Base-by-base conservation (phyloP, 169 alveolate genomes). In the Gregarina niphandrodes region DNA sequence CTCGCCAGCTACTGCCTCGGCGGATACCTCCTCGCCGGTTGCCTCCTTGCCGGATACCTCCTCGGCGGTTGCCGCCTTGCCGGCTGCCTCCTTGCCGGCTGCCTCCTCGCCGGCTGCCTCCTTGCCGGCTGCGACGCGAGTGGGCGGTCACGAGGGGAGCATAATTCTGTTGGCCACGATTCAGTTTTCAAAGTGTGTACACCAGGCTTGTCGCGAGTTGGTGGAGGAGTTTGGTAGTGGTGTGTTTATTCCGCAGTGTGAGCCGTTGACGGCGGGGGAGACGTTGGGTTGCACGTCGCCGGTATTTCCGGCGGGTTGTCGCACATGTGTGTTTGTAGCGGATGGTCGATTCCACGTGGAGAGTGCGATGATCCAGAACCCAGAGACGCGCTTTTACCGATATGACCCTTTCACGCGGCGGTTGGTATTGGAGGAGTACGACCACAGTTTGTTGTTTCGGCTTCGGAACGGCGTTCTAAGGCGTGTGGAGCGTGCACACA, bases 331-430 rank as follows among this genome's bases (percentile, higher is more conserved):
- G 12, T 93, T 87, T 40, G 71, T 93, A 13, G 87, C 96, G 13
- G 98, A 90, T 64, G 99, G 99, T 0, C 71, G 97, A 54, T 93
- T 93, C 68, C 99, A 93, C 67, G 76, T 93, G 61, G 99, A 93
- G 67, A 76, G 95, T 48, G 81, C 93, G 17, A 85, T 90, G 91
- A 93, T 93, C 15, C 90, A 80, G 47, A 90, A 93, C 60, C 96
- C 97, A 17, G 59, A 70, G 30, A 56, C 72, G 40, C 39, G 41
- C 22, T 78, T 84, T 52, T 87, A 46, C 46, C 73, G 91, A 55
- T 91, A 82, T 17, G 62, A 53, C 43, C 62, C 62, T 9, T 53
- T 53, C 37, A 34, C 57, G 13, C 12, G 12, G 45, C 6, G 4
- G 3, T 38, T 5, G 13, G 26, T 2, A 9, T 21, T 23, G 45